A percentile compares a stretch with the other conserved stretches of the same genome.
Evolutionary conservation across 2,329 filamentous ascomycete species (phyloP).

Genomic region (Corniculantispora saksenae): DNA sequence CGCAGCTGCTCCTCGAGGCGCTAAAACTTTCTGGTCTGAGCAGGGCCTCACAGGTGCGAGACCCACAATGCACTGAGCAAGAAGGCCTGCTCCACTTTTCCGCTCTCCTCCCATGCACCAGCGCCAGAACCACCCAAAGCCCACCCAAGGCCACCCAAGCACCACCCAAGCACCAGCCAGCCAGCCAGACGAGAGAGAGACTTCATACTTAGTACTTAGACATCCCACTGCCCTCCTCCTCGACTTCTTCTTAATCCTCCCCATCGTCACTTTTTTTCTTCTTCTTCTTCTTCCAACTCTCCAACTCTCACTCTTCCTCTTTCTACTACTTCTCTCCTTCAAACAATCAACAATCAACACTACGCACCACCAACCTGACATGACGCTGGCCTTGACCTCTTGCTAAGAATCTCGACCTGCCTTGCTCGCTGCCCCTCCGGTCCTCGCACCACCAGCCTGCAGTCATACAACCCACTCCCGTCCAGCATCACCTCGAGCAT

Average conservation of each 20-base stretch:
- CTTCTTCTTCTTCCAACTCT: too few species aligned
- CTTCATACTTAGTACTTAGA: constrained; percentile 11
- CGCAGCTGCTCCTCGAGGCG: neutral
- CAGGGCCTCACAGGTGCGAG: too few species aligned
- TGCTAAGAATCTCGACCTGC: constrained; percentile 3
- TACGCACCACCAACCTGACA: neutral
- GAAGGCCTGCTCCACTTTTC: too few species aligned
- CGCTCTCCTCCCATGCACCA: too few species aligned
- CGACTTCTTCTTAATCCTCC: neutral
- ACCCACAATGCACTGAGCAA: too few species aligned
- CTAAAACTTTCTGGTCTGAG: constrained; percentile 16
- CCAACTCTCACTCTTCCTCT: neutral
- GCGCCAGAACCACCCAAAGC: too few species aligned
- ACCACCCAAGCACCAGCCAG: too few species aligned
- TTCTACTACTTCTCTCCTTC: neutral
- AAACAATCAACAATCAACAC: neutral
- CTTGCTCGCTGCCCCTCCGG: neutral
- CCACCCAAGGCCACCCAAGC: too few species aligned
- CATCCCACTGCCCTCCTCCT: constrained; percentile 18
- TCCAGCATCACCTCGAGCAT: neutral
- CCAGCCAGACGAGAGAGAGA: too few species aligned
- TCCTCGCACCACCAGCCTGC: constrained; percentile 5
- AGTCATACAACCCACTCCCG: neutral
- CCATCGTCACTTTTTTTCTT: neutral
- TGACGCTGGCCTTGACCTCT: neutral